phyloP scores from a whole-genome alignment of 306 rosid species.

The Begonia fuchsioides region DNA sequence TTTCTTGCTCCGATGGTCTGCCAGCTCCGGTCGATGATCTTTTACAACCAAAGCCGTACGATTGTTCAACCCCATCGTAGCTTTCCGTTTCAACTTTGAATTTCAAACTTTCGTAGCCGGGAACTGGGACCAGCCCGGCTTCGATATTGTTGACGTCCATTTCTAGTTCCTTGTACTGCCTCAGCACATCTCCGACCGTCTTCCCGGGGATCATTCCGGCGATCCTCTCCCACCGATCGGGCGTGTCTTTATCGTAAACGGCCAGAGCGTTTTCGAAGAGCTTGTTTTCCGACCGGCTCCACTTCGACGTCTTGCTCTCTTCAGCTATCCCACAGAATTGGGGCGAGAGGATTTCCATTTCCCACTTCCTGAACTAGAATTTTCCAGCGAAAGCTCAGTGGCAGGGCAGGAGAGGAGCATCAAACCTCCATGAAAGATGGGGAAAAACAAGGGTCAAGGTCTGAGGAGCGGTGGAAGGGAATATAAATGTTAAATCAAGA shows the following conservation, averaged over 20 bases:
- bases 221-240: background rate
- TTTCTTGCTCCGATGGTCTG: conserved; percentile 46
- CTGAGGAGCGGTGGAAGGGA: background rate
- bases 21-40: conserved; percentile 30
- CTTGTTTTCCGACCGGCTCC: background rate
- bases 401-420: background rate
- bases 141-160: background rate
- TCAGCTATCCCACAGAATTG: background rate
- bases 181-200: background rate
- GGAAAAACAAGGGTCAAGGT: background rate
- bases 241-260: background rate
- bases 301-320: background rate
- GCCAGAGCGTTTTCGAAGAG: background rate
- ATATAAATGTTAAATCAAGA: background rate
- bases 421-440: background rate
- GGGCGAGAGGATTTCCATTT: background rate
- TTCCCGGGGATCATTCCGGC: background rate
- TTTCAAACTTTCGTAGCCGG: background rate
- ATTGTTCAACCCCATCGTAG: conserved; percentile 34
- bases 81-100: background rate
- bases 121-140: background rate
- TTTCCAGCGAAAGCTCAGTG: background rate
- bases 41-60: conserved; percentile 32
- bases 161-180: background rate
- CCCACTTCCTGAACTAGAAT: background rate